A percentile compares a stretch with the other conserved stretches of the same genome.
These are phyloP conservation scores for Trametopsis cervina DNA, from an alignment of 768 basidiomycete species.

Conservation along the genomic window DNA sequence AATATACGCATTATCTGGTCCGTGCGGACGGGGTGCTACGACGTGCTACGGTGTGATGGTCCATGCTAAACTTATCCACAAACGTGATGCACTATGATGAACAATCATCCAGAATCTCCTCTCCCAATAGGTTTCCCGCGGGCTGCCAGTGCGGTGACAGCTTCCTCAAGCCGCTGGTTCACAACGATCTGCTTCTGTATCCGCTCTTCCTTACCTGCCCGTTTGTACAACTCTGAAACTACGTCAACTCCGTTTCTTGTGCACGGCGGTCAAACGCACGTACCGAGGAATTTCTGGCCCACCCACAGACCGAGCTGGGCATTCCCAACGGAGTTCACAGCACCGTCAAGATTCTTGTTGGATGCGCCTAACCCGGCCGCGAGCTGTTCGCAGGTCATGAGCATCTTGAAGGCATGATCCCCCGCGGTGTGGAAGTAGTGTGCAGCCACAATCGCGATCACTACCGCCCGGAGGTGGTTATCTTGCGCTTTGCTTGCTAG, in stretches of 20 bases:
- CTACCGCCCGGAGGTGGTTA: constrained; percentile 65
- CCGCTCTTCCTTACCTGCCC: constrained; percentile 43
- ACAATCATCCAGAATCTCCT: too few species aligned
- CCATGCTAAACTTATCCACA: too few species aligned
- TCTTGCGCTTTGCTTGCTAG: constrained; percentile 54
- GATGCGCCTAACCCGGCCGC: constrained; percentile 61
- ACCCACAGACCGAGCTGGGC: constrained; percentile 65
- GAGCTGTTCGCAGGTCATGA: constrained; percentile 62
- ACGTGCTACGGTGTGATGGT: too few species aligned
- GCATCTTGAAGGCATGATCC: constrained; percentile 61
- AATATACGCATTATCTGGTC: too few species aligned
- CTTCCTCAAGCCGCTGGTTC: constrained; percentile 27
- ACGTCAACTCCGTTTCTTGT: not conserved
- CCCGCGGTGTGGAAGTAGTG: constrained; percentile 67
- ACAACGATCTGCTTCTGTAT: constrained; percentile 39
- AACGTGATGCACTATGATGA: too few species aligned
- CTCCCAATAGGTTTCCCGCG: too few species aligned
- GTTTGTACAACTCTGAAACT: constrained; percentile 47
- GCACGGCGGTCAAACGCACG: not conserved
- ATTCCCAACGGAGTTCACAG: constrained; percentile 38
- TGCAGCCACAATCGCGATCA: constrained; percentile 59
- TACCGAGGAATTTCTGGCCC: constrained; percentile 62
- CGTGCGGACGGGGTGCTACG: too few species aligned
- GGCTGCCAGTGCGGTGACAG: constrained; percentile 8
- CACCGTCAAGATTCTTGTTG: constrained; percentile 12